Conservation (phyloP, 148 eudicot genomes). For the Dysphania ambrosioides region DNA sequence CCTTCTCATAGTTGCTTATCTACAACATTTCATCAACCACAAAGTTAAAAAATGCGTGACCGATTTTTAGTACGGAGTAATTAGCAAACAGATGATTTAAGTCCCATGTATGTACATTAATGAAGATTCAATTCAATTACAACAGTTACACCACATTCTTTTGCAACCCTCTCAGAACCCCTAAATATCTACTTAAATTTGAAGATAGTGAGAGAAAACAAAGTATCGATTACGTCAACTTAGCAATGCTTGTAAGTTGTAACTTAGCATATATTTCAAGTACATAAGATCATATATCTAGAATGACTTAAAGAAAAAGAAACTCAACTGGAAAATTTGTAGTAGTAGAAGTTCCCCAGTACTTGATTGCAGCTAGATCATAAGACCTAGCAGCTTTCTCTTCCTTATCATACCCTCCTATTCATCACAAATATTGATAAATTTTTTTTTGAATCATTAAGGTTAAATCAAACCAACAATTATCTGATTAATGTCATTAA, state of each 20-base stretch:
- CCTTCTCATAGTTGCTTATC: conserved; percentile 95
- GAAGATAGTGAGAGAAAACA: not conserved
- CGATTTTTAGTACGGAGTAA: too few species aligned
- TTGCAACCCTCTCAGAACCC: not conserved
- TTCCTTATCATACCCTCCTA: conserved; percentile 98
- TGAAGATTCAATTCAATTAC: too few species aligned
- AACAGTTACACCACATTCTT: too few species aligned
- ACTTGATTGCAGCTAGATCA: conserved; percentile 90
- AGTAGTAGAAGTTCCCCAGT: conserved; percentile 98
- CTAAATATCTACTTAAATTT: too few species aligned
- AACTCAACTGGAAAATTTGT: conserved; percentile 83
- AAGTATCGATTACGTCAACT: not conserved
- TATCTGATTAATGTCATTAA: not conserved
- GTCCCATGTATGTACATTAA: too few species aligned
- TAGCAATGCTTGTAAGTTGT: not conserved
- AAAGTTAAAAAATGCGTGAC: too few species aligned
- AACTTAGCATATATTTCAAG: not conserved
- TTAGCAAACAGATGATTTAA: too few species aligned
- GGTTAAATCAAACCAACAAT: too few species aligned
- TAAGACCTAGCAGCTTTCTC: conserved; percentile 98
- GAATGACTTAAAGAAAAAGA: too few species aligned
- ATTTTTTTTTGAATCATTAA: too few species aligned
- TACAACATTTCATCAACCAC: too few species aligned
- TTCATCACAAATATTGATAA: too few species aligned
- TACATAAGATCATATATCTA: not conserved